Base-by-base conservation (phyloP, 2,329 filamentous ascomycete genomes). In the Aureobasidium mangrovei region DNA sequence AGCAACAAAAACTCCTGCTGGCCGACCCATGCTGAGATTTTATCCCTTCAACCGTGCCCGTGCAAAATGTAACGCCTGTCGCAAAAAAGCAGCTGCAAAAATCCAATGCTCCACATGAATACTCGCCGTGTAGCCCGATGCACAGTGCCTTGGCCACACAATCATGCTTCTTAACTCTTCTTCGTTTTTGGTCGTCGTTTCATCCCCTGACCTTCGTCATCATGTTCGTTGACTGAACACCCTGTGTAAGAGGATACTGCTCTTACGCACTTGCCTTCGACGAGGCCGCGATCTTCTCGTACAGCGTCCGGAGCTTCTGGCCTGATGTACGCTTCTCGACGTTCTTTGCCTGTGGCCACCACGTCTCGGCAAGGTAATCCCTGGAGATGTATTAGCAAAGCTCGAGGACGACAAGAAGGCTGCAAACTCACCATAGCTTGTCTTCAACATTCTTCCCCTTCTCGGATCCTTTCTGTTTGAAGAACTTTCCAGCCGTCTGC, bases 401-500 rank as follows among this genome's bases (percentile, higher is more conserved):
- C 35, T 54, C 27, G n/a, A 33, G 7, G n/a, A 39, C 5, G 9
- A 33, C 9, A 4, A n/a, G 1, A 27, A 3, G 9, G 26, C 18
- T 32, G 31, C 24, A 27, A 35, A 56, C 58, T 46, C 53, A 60
- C 68, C 68, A 70, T 12, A 70, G 58, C 42, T 62, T 61, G 40
- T 64, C 61, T 32, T 66, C 64, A 18, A 66, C 55, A 10, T 53
- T 43, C 33, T 54, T 58, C 8, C 59, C 59, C 43, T 60, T 57
- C 43, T 64, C 60, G 18, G 58, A 56, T 4, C 63, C 72, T 33
- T 74, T 68, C 31, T 73, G 70, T 47, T 79, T 76, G 58, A 85
- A 78, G 61, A 83, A 84, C 54, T 79, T 77, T 52, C 83, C 83
- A 65, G 85, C 82, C 4, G 75, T 75, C 40, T 83, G 72, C 36